phyloP scores from a whole-genome alignment of 192 early-diverging fungal species.

The Coemansia sp. region DNA sequence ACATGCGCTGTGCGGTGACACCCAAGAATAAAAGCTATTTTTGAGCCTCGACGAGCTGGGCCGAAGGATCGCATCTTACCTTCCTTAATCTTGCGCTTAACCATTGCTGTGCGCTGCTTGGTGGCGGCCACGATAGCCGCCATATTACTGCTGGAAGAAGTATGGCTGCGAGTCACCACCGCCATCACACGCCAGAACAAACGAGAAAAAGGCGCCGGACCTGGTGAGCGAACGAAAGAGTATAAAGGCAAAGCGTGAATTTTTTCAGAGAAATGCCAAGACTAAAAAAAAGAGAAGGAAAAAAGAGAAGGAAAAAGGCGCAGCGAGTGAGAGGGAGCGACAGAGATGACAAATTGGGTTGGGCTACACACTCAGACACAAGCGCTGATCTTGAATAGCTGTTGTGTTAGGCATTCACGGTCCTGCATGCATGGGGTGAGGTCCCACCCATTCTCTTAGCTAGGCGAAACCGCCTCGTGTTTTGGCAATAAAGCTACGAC shows the following conservation, averaged over 20 bases:
- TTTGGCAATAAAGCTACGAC: not conserved
- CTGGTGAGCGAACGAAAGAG: not conserved
- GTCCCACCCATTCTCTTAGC: not conserved
- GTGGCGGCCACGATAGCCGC: slow-evolving; percentile 6
- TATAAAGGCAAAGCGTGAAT: not conserved
- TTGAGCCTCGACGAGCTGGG: not conserved
- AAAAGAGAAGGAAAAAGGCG: not conserved
- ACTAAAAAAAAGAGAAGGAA: not conserved
- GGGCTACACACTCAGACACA: not conserved
- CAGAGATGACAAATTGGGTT: not conserved
- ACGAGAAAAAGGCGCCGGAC: not conserved
- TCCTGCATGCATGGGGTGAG: slow-evolving; percentile 4
- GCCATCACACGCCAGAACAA: slow-evolving; percentile 20
- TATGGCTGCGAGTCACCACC: slow-evolving; percentile 41
- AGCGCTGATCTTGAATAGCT: not conserved
- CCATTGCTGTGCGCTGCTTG: slow-evolving; percentile 11
- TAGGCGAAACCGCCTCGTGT: not conserved
- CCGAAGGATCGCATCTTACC: slow-evolving; percentile 15
- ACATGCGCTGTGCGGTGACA: not conserved
- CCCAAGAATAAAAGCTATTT: not conserved
- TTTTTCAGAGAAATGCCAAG: not conserved
- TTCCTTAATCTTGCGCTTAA: slow-evolving; percentile 42
- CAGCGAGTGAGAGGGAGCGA: not conserved
- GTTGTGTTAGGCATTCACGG: not conserved
- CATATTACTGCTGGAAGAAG: slow-evolving; percentile 8